Conservation (phyloP, 352 stramenopile species). For the Blastocystis sp. region DNA sequence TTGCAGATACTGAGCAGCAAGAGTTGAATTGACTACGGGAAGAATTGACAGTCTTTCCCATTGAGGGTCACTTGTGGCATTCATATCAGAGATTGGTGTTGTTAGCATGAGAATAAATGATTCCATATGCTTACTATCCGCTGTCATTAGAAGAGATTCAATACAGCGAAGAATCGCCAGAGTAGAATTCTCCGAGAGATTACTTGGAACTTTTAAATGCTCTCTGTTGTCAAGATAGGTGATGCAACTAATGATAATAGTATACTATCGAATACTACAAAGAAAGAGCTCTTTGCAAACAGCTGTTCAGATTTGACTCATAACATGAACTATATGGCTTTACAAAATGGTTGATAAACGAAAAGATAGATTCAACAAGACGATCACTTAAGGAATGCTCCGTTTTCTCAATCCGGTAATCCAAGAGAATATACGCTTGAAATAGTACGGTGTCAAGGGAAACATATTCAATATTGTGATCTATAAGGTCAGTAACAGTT, state of each 20-base stretch:
- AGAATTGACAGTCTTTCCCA: background rate
- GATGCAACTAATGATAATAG: background rate
- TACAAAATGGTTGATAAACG: background rate
- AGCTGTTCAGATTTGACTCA: background rate
- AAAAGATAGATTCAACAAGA: background rate
- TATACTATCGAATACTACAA: background rate
- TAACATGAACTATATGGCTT: background rate
- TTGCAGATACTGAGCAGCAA: background rate
- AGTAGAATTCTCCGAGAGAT: conserved; percentile 9
- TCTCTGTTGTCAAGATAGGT: background rate
- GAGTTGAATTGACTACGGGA: background rate
- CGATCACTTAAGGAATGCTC: background rate
- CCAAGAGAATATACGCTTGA: conserved; percentile 36
- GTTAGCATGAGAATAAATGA: background rate
- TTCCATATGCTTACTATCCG: background rate
- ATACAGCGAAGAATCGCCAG: conserved; percentile 1
- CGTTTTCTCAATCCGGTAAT: conserved; percentile 8
- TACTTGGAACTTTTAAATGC: background rate
- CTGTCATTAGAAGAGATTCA: background rate
- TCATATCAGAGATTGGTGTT: background rate
- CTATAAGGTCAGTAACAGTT: background rate
- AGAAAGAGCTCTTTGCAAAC: conserved; percentile 7
- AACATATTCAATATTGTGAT: background rate
- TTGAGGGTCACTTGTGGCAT: background rate
- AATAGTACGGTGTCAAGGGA: conserved; percentile 7